Conservation (phyloP, 2,329 filamentous ascomycete genomes). For the Colletotrichum destructivum region DNA sequence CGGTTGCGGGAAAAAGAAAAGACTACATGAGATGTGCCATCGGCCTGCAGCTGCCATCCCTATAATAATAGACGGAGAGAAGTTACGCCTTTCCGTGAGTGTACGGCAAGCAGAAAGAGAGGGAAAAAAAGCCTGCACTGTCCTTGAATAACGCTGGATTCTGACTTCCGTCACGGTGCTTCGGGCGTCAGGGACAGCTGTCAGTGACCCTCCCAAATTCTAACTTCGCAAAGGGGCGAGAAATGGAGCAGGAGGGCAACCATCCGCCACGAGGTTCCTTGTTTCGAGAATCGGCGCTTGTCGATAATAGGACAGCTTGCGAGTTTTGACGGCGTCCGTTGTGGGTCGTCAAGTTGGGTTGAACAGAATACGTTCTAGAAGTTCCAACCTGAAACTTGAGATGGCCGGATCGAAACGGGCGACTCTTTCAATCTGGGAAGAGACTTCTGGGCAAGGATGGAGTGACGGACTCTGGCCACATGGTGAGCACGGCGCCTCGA, state of each 20-base stretch:
- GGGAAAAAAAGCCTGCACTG: too few relatives aligned
- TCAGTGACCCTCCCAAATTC: constrained; percentile 15
- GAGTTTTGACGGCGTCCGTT: constrained; percentile 31
- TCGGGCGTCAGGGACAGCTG: neutral
- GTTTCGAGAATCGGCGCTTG: constrained; percentile 17
- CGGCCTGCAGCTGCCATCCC: neutral
- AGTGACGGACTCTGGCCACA: neutral
- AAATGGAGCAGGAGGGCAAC: neutral
- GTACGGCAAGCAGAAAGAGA: neutral
- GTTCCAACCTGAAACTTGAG: constrained; percentile 40
- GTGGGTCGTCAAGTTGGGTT: constrained; percentile 35
- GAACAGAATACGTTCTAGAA: constrained; percentile 38
- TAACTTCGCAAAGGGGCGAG: constrained; percentile 3
- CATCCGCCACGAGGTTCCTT: constrained; percentile 12
- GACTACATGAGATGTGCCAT: neutral
- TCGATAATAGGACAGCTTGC: constrained; percentile 40
- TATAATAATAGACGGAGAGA: too few relatives aligned
- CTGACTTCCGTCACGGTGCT: neutral
- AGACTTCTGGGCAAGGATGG: constrained; percentile 27
- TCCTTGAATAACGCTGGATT: neutral
- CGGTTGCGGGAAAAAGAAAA: neutral
- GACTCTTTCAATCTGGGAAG: neutral
- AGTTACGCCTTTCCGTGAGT: neutral
- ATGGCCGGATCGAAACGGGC: constrained; percentile 35
- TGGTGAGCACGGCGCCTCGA: neutral